Percentiles rank a stretch among this genome's conserved stretches.
These are phyloP conservation scores for Oryza longistaminata DNA, from an alignment of 176 grass and related monocot genomes.

Conservation along the genomic window DNA sequence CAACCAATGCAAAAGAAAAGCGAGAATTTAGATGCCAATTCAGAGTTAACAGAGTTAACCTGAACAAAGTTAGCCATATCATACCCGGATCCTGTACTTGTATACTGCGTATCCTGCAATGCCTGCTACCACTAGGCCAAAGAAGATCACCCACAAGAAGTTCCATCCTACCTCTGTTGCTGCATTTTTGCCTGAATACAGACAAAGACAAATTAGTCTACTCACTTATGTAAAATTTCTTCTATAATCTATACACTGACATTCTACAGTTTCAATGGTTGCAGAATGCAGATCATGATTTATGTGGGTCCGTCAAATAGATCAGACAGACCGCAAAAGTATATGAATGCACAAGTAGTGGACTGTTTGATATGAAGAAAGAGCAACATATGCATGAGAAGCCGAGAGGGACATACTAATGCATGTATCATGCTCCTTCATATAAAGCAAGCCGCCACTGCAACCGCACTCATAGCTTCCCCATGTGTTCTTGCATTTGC, in stretches of 20 bases:
- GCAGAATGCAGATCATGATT: neutral
- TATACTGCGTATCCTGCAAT: constrained; percentile 84
- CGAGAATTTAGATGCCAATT: constrained; percentile 5
- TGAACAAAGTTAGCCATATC: neutral
- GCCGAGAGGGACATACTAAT: constrained; percentile 63
- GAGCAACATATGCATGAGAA: neutral
- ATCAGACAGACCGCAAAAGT: neutral
- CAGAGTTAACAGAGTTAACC: constrained; percentile 5
- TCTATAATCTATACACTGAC: neutral
- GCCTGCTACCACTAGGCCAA: constrained; percentile 62
- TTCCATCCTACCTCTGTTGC: constrained; percentile 62
- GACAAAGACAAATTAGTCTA: constrained; percentile 10
- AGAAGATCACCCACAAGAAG: constrained; percentile 87
- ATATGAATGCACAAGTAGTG: constrained; percentile 10
- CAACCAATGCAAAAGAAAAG: neutral
- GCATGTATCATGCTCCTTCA: constrained; percentile 94
- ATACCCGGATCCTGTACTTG: constrained; percentile 90
- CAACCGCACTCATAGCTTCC: constrained; percentile 65
- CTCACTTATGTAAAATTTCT: neutral
- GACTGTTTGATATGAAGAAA: neutral
- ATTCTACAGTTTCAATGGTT: too few species aligned
- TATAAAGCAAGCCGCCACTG: constrained; percentile 62
- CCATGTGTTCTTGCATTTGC: constrained; percentile 71
- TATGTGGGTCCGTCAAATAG: neutral
- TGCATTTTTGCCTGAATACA: constrained; percentile 61